Conservation (phyloP, 1,284 basidiomycete species). For the Ganoderma lingzhi region DNA sequence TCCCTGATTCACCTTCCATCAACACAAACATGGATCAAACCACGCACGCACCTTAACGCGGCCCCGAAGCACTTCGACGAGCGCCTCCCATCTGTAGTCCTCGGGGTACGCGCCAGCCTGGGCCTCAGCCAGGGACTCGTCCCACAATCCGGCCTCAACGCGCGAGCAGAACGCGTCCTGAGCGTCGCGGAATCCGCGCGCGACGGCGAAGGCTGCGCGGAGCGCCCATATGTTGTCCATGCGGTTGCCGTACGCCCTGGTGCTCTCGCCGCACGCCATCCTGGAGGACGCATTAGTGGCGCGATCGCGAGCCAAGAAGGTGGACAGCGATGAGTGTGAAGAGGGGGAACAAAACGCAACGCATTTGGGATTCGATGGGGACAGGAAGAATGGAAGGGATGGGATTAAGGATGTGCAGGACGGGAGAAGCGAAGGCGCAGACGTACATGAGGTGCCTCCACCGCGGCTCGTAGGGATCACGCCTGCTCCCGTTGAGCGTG, state of each 20-base stretch:
- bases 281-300: conserved; percentile 43
- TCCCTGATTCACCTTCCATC: neutral
- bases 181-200: conserved; percentile 73
- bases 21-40: conserved; percentile 32
- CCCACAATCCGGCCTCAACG: conserved; percentile 67
- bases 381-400: conserved; percentile 1
- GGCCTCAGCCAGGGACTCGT: conserved; percentile 53
- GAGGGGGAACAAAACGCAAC: neutral
- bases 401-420: neutral
- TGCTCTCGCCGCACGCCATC: conserved; percentile 68
- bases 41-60: conserved; percentile 61
- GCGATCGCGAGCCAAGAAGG: neutral
- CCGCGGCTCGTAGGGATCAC: conserved; percentile 41
- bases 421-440: neutral
- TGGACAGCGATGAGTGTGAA: neutral
- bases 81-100: conserved; percentile 82
- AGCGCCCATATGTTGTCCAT: conserved; percentile 74
- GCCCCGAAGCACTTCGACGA: conserved; percentile 88
- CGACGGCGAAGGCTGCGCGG: conserved; percentile 70
- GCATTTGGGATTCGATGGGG: neutral
- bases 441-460: conserved; percentile 56
- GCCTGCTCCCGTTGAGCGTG: conserved; percentile 44
- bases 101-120: conserved; percentile 75
- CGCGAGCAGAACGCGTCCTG: conserved; percentile 80
- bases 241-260: conserved; percentile 51